Evolutionary conservation across 1,284 basidiomycete genomes (phyloP), one percentile per base, ranked within the genome.

Genomic region (Rhizoctonia solani): DNA sequence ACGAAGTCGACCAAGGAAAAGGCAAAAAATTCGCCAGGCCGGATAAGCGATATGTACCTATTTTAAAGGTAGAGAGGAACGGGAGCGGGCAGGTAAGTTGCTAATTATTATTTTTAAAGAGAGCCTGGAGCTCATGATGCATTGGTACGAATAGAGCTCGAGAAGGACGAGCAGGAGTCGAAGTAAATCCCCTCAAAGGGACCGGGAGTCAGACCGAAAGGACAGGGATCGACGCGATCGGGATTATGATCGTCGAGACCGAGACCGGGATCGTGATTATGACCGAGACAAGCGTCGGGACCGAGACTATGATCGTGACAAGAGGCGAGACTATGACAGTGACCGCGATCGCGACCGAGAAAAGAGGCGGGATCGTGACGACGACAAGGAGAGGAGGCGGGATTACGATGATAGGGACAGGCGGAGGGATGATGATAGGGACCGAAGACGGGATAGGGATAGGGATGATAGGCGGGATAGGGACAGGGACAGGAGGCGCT

Each of bases 41-140:
- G 1, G 88, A 91, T 67, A 85, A 82, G 76, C 83, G 84, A 71
- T 94, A 93, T 74, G 79, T 93, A 9, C 92, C 92, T 4, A 77
- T 92, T n/a, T 73, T 90, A 32, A 88, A 83, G 75, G 80, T 80
- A 72, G 87, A 88, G 27, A 67, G 72, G 25, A 69, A 71, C 63
- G 56, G 71, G 54, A 66, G 68, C 69, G 30, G 67, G 54, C 59
- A 56, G 66, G 52, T 42, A 37, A 67, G 21, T 55, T 29, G 66
- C 68, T 23, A 66, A 55, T 25, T 54, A 69, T 1, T 9, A 42
- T 25, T 29, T 21, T 25, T n/a, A 59, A 19, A 42, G 27, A 34
- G 19, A 23, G 29, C 19, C 8, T 49, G n/a, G 44, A 16, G 21
- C 44, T 50, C 50, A 49, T 66, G 19, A 53, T 44, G 41, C 30